phyloP scores from a whole-genome alignment of 2,329 filamentous ascomycete genomes.

The Sporothrix brasiliensis region DNA sequence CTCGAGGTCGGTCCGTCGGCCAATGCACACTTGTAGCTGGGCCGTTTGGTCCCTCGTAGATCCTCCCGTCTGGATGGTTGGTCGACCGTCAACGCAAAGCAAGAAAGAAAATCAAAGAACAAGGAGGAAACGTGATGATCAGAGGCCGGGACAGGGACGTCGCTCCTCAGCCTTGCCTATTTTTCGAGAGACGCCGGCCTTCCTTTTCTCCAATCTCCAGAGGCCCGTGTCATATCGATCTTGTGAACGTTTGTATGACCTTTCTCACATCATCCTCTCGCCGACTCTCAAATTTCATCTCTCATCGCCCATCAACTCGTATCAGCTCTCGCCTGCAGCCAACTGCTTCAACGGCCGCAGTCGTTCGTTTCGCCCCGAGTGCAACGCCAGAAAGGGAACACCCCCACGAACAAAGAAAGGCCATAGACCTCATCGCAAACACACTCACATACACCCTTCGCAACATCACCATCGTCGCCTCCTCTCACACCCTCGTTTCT shows the following conservation, averaged over 20 bases:
- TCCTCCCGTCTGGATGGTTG: not conserved
- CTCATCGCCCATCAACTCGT: not conserved
- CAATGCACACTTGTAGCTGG: not conserved
- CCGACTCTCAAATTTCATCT: no score
- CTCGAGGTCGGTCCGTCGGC: not conserved
- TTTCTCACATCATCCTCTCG: not conserved
- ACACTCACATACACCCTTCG: not conserved
- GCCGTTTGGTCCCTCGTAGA: not conserved
- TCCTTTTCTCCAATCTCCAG: not conserved
- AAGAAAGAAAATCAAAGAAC: not conserved
- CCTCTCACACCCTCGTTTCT: not conserved
- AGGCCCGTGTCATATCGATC: not conserved
- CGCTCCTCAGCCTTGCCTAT: constrained; percentile 18
- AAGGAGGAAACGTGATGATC: not conserved
- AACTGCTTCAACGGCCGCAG: constrained; percentile 14
- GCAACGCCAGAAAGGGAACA: not conserved
- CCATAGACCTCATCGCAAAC: not conserved
- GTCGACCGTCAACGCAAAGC: not conserved
- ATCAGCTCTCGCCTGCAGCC: not conserved
- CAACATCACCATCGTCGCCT: not conserved
- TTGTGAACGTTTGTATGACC: not conserved
- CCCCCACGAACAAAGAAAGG: not conserved
- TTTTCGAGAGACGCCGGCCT: not conserved
- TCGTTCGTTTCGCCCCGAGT: constrained; percentile 19
- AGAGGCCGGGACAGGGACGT: constrained; percentile 6